phyloP scores from a whole-genome alignment of 208 protist genomes.

The Phytomonas francai region DNA sequence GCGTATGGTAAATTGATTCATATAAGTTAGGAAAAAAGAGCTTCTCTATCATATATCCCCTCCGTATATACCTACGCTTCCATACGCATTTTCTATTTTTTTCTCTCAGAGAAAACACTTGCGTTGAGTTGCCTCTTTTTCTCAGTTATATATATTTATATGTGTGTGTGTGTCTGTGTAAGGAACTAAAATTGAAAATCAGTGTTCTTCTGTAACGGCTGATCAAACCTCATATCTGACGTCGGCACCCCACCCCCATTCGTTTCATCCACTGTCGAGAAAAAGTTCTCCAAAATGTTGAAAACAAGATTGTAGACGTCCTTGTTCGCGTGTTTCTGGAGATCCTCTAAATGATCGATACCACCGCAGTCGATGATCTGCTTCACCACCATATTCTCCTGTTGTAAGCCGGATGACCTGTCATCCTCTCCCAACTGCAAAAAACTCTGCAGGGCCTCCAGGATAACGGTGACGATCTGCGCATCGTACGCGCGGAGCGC shows the following conservation, averaged over 20 bases:
- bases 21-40: not conserved
- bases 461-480: constrained; percentile 90
- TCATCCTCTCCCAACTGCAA: constrained; percentile 75
- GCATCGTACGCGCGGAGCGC: constrained; percentile 83
- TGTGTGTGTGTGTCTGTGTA: constrained; percentile 1
- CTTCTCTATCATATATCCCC: not conserved
- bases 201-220: not conserved
- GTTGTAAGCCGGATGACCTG: constrained; percentile 18
- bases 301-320: constrained; percentile 94
- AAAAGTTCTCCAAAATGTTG: constrained; percentile 91
- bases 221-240: constrained; percentile 10
- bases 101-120: not conserved
- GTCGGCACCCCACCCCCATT: constrained; percentile 9
- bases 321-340: constrained; percentile 91
- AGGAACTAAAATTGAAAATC: constrained; percentile 7
- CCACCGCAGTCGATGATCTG: constrained; percentile 91
- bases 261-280: constrained; percentile 51
- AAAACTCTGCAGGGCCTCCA: constrained; percentile 96
- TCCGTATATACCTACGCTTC: not conserved
- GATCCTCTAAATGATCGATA: constrained; percentile 89
- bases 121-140: not conserved
- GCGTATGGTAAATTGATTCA: too few species aligned
- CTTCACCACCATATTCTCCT: constrained; percentile 61
- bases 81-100: not conserved
- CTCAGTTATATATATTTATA: not conserved